Base-by-base conservation (phyloP, 1,284 basidiomycete species). In the Microbotryum saponariae region DNA sequence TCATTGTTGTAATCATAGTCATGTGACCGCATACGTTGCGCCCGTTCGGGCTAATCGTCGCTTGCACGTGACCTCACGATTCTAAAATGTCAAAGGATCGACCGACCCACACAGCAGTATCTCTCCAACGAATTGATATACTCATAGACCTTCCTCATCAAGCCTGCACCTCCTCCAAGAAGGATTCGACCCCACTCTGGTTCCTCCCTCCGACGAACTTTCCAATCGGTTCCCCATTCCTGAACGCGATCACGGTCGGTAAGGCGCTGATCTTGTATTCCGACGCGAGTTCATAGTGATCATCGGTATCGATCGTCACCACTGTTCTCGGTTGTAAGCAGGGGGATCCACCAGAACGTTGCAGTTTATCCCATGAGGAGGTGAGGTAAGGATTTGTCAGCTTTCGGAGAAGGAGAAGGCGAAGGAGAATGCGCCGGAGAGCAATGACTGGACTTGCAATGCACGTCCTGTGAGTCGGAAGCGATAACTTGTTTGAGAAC, bases 181-280 rank as follows among this genome's bases (percentile, higher is more conserved):
- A 69, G n/a, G 58, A 48, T 29, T 46, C n/a, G 16, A 69, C 65
- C 3, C 55, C 60, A 1, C 50, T 29, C 46, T 58, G 56, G 7
- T 27, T 51, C 21, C 51, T 46, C 7, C 56, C 67, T 6, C 67
- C 67, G 7, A 63, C 54, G 56, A 69, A 67, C 48, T 69, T 62
- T 6, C 53, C 60, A 14, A 69, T 44, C 4, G 60, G 45, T 21
- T 62, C 20, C 8, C 67, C 67, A 27, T 65, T 59, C 58, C 58
- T 63, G 59, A 69, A 63, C 20, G 67, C 67, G 12, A 69, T 51
- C 56, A 69, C 65, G 1, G 67, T 69, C 1, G 67, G 67, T 0
- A 69, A 51, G 0, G 67, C 57, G 8, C 59, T 46, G 31, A 69
- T 62, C 51, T 67, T 67, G 59, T 63, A 64, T 53, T 61, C 56